A percentile compares a stretch with the other conserved stretches of the same genome.
phyloP scores from a whole-genome alignment of 2,329 filamentous ascomycete species.

The Pyricularia grisea region DNA sequence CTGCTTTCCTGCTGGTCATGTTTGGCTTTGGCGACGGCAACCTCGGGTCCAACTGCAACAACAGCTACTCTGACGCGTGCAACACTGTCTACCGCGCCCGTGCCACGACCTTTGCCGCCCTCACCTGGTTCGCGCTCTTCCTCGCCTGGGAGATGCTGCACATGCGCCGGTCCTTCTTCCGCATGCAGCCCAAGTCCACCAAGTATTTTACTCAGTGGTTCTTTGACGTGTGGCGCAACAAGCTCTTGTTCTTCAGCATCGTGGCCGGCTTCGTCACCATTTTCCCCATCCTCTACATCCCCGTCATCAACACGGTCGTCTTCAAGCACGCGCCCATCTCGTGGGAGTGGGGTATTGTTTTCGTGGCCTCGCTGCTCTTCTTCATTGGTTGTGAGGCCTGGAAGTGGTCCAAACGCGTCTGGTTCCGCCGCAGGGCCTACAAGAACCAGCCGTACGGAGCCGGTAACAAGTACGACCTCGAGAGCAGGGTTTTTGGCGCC shows the following conservation, averaged over 20 bases:
- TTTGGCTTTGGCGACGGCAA: conserved; percentile 34
- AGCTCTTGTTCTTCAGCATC: conserved; percentile 50
- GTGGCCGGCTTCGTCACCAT: conserved; percentile 20
- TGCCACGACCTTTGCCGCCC: conserved; percentile 54
- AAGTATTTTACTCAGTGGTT: conserved; percentile 44
- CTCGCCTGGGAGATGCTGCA: conserved; percentile 60
- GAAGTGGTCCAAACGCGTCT: conserved; percentile 36
- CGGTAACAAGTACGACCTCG: conserved; percentile 1
- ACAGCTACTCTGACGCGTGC: conserved; percentile 36
- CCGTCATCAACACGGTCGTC: conserved; percentile 36
- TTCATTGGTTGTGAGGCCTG: conserved; percentile 38
- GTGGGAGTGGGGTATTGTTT: conserved; percentile 44
- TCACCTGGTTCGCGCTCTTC: conserved; percentile 60
- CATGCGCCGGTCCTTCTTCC: conserved; percentile 55
- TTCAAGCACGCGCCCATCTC: conserved; percentile 40
- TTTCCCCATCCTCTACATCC: conserved; percentile 34
- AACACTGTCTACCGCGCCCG: conserved; percentile 52
- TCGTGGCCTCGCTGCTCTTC: conserved; percentile 34
- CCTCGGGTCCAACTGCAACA: conserved; percentile 44
- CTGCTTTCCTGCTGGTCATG: conserved; percentile 5
- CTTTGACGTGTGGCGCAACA: conserved; percentile 50
- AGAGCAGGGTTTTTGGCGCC: conserved; percentile 4
- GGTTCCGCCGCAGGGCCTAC: conserved; percentile 1
- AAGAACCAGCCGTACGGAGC: background rate
- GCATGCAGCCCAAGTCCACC: conserved; percentile 40